Base-by-base conservation (phyloP, 345 rosid genomes). In the Arabis alpina region DNA sequence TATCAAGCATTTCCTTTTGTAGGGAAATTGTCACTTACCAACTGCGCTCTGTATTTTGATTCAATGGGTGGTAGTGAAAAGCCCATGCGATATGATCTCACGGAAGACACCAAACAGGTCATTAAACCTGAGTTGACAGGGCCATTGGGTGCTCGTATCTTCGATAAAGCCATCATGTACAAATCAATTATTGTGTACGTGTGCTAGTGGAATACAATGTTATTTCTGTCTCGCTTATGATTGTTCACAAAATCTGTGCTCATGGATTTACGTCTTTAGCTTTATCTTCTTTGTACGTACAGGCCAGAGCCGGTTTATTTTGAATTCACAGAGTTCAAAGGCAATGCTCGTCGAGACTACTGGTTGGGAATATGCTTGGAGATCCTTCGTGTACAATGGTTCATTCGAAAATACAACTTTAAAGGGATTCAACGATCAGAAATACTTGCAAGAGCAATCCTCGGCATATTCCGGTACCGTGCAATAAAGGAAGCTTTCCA, bases 101-200 rank as follows among this genome's bases (percentile, higher is more conserved):
- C 81, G 47, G 78, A 55, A 37, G 94, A 90, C 68, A 58, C 77
- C 74, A 86, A 91, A 82, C 98, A 93, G 78, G 92, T 93, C 76
- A 77, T 93, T 65, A 93, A 81, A 79, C 92, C 98, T 52, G 98
- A 90, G 76, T 71, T 88, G 77, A 93, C 97, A 51, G 98, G 96
- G 63, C 98, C 96, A 36, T 65, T 90, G 82, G 98, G 97, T 61
- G 96, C 97, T 81, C 92, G 98, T 60, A 84, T 93, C 57, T 93
- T 93, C 74, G 97, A 93, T 77, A 93, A 89, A 79, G 98, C 97
- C 68, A 90, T 93, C 74, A 87, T 90, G 96, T 93, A 87, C 89
- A 90, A 86, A 62, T 93, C 98, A 30, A 60, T 71, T 75, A 60
- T 77, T 19, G 65, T 85, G 98, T 93, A 87, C 54, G 97, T 85